Evolutionary conservation across 495 filamentous ascomycete genomes (phyloP).

Genomic region (Chaetomium fimeti): DNA sequence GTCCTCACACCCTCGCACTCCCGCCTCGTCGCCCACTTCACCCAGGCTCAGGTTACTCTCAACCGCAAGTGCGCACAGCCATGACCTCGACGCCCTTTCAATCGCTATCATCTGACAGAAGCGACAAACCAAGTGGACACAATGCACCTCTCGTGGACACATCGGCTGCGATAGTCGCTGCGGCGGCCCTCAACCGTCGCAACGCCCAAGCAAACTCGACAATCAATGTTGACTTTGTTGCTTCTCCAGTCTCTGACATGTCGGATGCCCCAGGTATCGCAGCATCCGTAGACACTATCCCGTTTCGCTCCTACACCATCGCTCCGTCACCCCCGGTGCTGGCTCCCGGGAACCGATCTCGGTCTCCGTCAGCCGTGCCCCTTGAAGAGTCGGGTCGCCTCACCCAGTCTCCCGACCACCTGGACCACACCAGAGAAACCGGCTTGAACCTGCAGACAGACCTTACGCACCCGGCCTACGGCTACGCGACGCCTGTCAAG

Average conservation of each 20-base stretch:
- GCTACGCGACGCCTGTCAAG: constrained; percentile 30
- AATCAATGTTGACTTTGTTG: constrained; percentile 20
- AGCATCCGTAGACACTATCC: constrained; percentile 26
- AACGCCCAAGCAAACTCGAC: constrained; percentile 28
- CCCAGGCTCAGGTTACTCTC: background rate
- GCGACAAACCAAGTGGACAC: constrained; percentile 22
- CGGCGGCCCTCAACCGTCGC: constrained; percentile 24
- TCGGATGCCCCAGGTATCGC: constrained; percentile 19
- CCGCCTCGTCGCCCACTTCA: background rate
- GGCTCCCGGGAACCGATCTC: constrained; percentile 1
- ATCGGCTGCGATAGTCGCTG: constrained; percentile 29
- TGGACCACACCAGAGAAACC: constrained; percentile 26
- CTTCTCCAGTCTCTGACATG: constrained; percentile 18
- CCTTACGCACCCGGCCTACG: constrained; percentile 29
- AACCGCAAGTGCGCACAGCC: constrained; percentile 18
- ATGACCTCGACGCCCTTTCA: constrained; percentile 23
- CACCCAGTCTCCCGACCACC: constrained; percentile 24
- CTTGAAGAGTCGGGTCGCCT: constrained; percentile 21
- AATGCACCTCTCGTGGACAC: constrained; percentile 23
- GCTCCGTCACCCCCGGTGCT: constrained; percentile 36
- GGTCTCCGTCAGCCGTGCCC: constrained; percentile 13
- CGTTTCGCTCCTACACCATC: constrained; percentile 38
- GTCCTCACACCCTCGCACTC: constrained; percentile 4
- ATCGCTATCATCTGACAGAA: constrained; percentile 8
- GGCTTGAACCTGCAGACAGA: constrained; percentile 42